A percentile compares a stretch with the other conserved stretches of the same genome.
phyloP scores from a whole-genome alignment of 202 grass and related monocot genomes.

The Carex sylvatica region DNA sequence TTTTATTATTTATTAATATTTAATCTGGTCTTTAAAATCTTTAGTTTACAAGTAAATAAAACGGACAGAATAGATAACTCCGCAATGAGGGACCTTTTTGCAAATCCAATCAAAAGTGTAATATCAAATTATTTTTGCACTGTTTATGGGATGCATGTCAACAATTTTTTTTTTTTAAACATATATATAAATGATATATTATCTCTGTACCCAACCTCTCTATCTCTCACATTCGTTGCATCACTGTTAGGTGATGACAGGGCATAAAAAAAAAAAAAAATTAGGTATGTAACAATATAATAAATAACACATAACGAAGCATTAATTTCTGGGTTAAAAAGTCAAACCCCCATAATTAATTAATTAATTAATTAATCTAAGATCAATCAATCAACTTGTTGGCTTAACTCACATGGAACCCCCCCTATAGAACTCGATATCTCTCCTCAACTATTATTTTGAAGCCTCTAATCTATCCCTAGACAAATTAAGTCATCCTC shows the following conservation, averaged over 20 bases:
- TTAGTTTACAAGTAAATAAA: too few species aligned
- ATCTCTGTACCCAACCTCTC: neutral
- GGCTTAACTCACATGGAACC: conserved; percentile 17
- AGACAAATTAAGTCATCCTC: neutral
- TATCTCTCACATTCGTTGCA: conserved; percentile 1
- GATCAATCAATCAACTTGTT: conserved; percentile 20
- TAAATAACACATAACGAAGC: neutral
- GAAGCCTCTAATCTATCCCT: conserved; percentile 8
- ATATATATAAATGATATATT: conserved; percentile 23
- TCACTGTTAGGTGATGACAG: conserved; percentile 13
- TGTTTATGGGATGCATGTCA: neutral
- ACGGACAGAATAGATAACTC: neutral
- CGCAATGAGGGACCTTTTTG: neutral
- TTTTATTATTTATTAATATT: too few species aligned
- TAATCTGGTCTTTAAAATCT: too few species aligned
- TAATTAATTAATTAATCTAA: conserved; percentile 9
- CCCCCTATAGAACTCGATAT: neutral
- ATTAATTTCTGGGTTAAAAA: conserved; percentile 16
- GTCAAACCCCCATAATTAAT: conserved; percentile 23
- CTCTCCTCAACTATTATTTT: conserved; percentile 8
- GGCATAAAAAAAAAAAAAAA: neutral
- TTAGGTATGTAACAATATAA: neutral
- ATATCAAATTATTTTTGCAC: neutral
- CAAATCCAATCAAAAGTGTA: neutral
- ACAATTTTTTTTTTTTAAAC: neutral